phyloP scores from a whole-genome alignment of 768 basidiomycete genomes.

The Boletus sensibilis region DNA sequence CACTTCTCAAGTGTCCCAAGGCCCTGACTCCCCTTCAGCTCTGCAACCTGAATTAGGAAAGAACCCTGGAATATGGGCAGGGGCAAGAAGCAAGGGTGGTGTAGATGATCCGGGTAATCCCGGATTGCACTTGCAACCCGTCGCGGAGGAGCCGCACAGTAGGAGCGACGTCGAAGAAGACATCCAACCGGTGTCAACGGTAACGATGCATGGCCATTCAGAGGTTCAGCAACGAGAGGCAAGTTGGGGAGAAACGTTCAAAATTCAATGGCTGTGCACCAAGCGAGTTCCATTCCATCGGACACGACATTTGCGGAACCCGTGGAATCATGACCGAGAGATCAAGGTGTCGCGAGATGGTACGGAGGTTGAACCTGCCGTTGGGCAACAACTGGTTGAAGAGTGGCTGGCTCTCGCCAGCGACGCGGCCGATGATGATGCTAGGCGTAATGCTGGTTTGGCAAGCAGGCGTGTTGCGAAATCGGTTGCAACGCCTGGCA shows the following conservation, averaged over 20 bases:
- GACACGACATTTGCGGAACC: constrained; percentile 80
- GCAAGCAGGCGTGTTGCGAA: constrained; percentile 5
- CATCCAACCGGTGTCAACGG: not conserved
- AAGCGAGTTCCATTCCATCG: constrained; percentile 69
- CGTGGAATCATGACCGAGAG: constrained; percentile 87
- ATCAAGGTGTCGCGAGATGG: constrained; percentile 86
- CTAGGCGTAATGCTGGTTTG: not conserved
- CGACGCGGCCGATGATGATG: constrained; percentile 6
- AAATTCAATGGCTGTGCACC: constrained; percentile 78
- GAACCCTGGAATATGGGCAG: constrained; percentile 40
- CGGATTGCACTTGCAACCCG: constrained; percentile 16
- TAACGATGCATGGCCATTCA: not conserved
- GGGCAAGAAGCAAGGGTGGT: constrained; percentile 9
- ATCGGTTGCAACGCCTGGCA: not conserved
- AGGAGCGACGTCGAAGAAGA: constrained; percentile 17
- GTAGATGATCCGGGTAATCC: constrained; percentile 14
- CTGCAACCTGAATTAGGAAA: constrained; percentile 40
- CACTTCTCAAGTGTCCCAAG: not conserved
- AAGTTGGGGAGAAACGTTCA: constrained; percentile 77
- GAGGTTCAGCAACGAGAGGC: constrained; percentile 25
- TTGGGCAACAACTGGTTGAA: constrained; percentile 65
- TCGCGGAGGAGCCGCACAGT: constrained; percentile 22
- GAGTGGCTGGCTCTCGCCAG: constrained; percentile 56
- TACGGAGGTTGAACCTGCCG: constrained; percentile 83
- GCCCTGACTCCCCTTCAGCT: not conserved